A percentile compares a stretch with the other conserved stretches of the same genome.
These are phyloP conservation scores for Lachancea sp. DNA, from an alignment of 805 yeast genomes.

Conservation along the genomic window DNA sequence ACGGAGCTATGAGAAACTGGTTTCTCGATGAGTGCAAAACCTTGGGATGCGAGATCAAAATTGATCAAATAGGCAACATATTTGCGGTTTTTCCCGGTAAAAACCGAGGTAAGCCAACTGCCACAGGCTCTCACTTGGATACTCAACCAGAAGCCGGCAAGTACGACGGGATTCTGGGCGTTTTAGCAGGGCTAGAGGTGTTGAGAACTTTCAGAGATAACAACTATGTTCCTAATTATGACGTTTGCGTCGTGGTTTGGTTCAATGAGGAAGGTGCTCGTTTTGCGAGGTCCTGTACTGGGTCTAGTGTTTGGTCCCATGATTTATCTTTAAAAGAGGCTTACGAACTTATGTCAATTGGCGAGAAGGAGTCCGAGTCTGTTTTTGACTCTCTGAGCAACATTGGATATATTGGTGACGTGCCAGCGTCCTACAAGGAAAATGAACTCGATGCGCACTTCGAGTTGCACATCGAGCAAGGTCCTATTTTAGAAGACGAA, in stretches of 20 bases:
- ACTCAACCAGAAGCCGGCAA: conserved; percentile 78
- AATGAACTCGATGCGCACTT: conserved; percentile 63
- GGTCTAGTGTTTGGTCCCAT: conserved; percentile 64
- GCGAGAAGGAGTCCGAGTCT: conserved; percentile 43
- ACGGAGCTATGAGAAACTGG: conserved; percentile 63
- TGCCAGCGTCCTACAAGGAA: conserved; percentile 40
- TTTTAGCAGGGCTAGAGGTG: conserved; percentile 59
- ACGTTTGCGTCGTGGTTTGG: conserved; percentile 63
- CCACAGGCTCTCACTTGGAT: conserved; percentile 67
- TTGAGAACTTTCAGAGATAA: conserved; percentile 58
- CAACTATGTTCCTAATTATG: conserved; percentile 53
- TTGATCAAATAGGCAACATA: conserved; percentile 64
- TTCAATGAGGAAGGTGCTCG: conserved; percentile 77
- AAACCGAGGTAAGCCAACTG: conserved; percentile 47
- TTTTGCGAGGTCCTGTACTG: conserved; percentile 62
- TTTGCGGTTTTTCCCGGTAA: conserved; percentile 60
- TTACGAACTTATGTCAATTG: conserved; percentile 47
- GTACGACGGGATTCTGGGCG: conserved; percentile 69
- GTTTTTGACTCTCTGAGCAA: conserved; percentile 50
- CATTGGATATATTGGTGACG: conserved; percentile 56
- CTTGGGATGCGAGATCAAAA: conserved; percentile 51
- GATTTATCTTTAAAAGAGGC: conserved; percentile 41
- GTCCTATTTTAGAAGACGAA: conserved; percentile 58
- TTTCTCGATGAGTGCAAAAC: conserved; percentile 44
- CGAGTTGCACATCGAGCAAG: conserved; percentile 73